Conservation (phyloP, 1,284 basidiomycete genomes). For the Cystobasidium pallidum region DNA sequence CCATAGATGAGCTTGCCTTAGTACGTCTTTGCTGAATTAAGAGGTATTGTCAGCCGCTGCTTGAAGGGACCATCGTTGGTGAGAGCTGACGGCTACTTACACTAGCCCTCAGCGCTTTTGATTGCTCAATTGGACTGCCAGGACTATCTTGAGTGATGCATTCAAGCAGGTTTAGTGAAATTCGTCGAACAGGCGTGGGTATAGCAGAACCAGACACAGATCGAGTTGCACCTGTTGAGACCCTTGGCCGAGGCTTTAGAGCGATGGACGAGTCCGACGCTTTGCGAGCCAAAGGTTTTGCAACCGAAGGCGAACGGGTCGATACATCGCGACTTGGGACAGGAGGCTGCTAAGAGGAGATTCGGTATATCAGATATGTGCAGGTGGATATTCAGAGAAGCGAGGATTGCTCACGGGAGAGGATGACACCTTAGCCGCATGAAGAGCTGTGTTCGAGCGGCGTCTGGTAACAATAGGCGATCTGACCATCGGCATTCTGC, state of each 20-base stretch:
- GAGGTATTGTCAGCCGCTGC: background rate
- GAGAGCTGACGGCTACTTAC: background rate
- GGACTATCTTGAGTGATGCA: slow-evolving; percentile 19
- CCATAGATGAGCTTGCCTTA: background rate
- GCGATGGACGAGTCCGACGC: slow-evolving; percentile 12
- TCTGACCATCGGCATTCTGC: background rate
- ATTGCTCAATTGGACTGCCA: slow-evolving; percentile 15
- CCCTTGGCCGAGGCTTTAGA: background rate
- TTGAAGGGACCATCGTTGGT: background rate
- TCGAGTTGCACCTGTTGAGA: background rate
- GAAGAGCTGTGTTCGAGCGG: slow-evolving; percentile 33
- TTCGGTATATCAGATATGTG: background rate
- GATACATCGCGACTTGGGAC: background rate
- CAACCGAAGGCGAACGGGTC: background rate
- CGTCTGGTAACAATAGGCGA: slow-evolving; percentile 32
- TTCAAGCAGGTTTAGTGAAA: slow-evolving; percentile 2
- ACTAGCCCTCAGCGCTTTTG: slow-evolving; percentile 10
- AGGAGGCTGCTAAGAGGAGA: slow-evolving; percentile 7
- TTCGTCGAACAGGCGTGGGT: slow-evolving; percentile 18
- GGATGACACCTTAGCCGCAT: background rate
- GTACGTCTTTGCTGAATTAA: background rate
- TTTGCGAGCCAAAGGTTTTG: slow-evolving; percentile 13
- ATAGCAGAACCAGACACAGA: slow-evolving; percentile 25
- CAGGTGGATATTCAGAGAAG: background rate
- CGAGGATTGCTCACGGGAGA: background rate